Evolutionary conservation across 2,329 filamentous ascomycete genomes (phyloP).

Genomic region (Pseudogymnoascus sp.): DNA sequence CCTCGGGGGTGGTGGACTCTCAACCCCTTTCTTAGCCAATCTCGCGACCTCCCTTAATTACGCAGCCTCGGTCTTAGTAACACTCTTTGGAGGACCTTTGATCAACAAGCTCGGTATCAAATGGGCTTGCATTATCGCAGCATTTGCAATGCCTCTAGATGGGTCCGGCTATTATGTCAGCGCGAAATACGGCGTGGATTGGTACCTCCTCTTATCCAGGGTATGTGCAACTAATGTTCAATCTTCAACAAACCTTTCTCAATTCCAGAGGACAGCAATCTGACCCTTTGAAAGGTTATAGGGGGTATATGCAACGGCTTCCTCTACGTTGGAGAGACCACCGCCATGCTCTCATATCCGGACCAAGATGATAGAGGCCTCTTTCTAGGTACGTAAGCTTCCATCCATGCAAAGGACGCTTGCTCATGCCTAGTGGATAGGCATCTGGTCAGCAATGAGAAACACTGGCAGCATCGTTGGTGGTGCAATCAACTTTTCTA

Average conservation of each 20-base stretch:
- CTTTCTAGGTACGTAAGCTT: conserved; percentile 19
- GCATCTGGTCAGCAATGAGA: conserved; percentile 30
- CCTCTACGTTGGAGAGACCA: conserved; percentile 31
- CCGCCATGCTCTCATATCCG: conserved; percentile 33
- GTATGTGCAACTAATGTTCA: background rate
- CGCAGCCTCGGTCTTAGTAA: conserved; percentile 12
- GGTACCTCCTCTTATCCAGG: conserved; percentile 28
- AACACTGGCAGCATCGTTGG: conserved; percentile 30
- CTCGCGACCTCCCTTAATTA: conserved; percentile 15
- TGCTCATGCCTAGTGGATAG: background rate
- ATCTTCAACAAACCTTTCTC: too few relatives aligned
- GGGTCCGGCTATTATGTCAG: conserved; percentile 31
- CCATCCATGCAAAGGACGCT: background rate
- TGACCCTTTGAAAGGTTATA: conserved; percentile 14
- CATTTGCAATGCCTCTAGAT: conserved; percentile 28
- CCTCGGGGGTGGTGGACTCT: conserved; percentile 16
- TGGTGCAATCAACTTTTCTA: conserved; percentile 26
- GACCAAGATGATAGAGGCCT: conserved; percentile 29
- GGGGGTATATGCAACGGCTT: conserved; percentile 21
- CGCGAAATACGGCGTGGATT: conserved; percentile 24
- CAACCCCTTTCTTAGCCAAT: conserved; percentile 14
- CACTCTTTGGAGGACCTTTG: conserved; percentile 29
- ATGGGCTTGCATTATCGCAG: conserved; percentile 32
- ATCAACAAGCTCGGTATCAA: conserved; percentile 35
- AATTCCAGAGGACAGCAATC: too few relatives aligned